Base-by-base conservation (phyloP, 1,284 basidiomycete species). In the Ceratobasidium sp. region DNA sequence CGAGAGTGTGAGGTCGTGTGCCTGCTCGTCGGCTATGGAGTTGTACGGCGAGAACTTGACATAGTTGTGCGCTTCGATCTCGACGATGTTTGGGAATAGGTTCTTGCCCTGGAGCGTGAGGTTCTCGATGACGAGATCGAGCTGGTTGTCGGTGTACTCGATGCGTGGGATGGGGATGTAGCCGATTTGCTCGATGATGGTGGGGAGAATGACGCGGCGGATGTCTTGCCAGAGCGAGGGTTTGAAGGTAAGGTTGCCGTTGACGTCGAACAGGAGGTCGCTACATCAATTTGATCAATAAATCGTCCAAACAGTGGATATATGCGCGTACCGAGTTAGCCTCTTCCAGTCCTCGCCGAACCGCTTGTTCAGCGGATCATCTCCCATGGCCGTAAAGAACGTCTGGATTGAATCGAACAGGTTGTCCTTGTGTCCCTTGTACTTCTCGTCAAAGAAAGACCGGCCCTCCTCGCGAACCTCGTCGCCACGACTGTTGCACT, bases 121-220 rank as follows among this genome's bases (percentile, higher is more conserved):
- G 83, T 98, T 97, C 86, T 98, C 96, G 76, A 98, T 89, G 75
- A 98, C 93, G 65, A 97, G 86, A 79, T 96, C 95, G 77, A 95
- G 82, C n/a, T 87, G 82, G 65, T 92, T 89, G 81, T 96, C 93
- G n/a, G 90, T 90, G 84, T 95, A 96, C 83, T 98, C 95, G 82
- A 95, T 89, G 59, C 94, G 89, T 0, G 94, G 95, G 77, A 98
- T 95, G 29, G 96, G 96, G 73, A 98, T 83, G 81, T 95, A 95
- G 27, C 94, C 94, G 76, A 95, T 85, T 88, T 92, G 46, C 66
- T 91, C 86, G 80, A 96, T 89, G 69, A 98, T 81, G 24, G 88
- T 84, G 24, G 96, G 96, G 0, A 98, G 80, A 78, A 98, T 93
- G 76, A 94, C 90, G 65, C 87, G 86, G 54, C 94, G 85, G 61